Conservation (phyloP, 495 filamentous ascomycete species). For the Xylaria curta region DNA sequence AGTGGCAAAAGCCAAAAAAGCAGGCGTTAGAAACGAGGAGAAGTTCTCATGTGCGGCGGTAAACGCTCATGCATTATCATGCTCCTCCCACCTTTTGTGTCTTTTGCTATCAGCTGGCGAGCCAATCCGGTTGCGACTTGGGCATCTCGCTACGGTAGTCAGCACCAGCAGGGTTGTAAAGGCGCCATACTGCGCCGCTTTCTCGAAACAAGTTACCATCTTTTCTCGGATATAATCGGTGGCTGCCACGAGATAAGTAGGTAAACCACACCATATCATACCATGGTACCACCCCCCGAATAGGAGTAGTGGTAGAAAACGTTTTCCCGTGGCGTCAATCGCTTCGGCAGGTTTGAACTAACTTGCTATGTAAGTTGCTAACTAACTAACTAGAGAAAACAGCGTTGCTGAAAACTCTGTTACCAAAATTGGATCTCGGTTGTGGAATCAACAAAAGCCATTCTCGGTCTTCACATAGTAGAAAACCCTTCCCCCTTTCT, state of each 20-base stretch:
- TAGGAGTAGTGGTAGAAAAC: not conserved
- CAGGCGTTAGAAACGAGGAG: constrained; percentile 6
- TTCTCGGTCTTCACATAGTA: not conserved
- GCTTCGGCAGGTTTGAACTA: not conserved
- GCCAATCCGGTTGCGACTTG: constrained; percentile 6
- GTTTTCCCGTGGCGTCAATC: constrained; percentile 4
- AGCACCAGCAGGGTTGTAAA: constrained; percentile 14
- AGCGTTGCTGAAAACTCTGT: not conserved
- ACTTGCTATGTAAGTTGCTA: too few species aligned
- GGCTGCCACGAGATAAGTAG: constrained; percentile 21
- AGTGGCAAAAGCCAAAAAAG: not conserved
- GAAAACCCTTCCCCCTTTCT: not conserved
- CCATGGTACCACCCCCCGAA: constrained; percentile 8
- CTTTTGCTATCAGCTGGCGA: constrained; percentile 5
- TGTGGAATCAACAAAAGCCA: not conserved
- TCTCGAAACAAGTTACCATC: constrained; percentile 15
- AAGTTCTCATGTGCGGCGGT: not conserved
- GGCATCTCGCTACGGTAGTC: constrained; percentile 10
- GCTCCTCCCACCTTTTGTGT: constrained; percentile 9
- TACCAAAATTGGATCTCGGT: not conserved
- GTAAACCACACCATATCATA: constrained; percentile 22
- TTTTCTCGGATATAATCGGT: constrained; percentile 19
- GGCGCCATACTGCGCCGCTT: constrained; percentile 19
- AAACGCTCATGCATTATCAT: constrained; percentile 12
- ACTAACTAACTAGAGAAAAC: not conserved